Evolutionary conservation across 495 filamentous ascomycete genomes (phyloP), one percentile per base, ranked within the genome.

Genomic region (Podospora appendiculata): DNA sequence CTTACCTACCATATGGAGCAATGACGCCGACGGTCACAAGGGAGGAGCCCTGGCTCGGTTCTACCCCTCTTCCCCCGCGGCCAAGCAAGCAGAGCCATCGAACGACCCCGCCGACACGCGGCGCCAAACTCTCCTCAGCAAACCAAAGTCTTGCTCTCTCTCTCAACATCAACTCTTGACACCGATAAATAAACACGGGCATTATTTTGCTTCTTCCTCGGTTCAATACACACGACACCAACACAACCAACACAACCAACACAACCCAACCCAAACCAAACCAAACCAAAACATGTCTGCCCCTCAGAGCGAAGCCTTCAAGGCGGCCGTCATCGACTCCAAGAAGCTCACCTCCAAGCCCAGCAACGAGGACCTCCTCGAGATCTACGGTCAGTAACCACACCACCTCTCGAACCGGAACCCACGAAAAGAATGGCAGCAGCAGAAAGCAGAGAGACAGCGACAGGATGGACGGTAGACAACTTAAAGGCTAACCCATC

Each of bases 291-390:
- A 38, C 33, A 76, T 77, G 74, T 58, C 68, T 50, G 56, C 62
- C 36, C 54, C 65, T 32, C 73, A 70, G 61, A 72, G 67, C 63
- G 64, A 70, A 45, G 78, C 72, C 41, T 84, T 84, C 71, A 60
- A 78, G 59, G 76, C 73, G 58, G 80, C 87, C 48, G 79, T 84
- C 57, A 74, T 74, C 63, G 81, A 87, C 56, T 77, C 70, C 69
- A 77, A 78, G 65, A 82, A 86, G 73, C 74, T 88, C 50, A 79
- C 76, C 48, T 67, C 70, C 52, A 82, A 80, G 72, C 82, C 79
- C 10, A 64, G 48, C 56, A 79, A 81, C 67, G 69, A 78, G 12
- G 76, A 82, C 19, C 69, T 83, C 17, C 75, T 83, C 56, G 74
- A 70, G 51, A 66, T 76, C 56, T 78, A 76, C 47, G 71, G 74